Conservation (phyloP, 305 asterid genomes). For the Ilex paraguariensis region DNA sequence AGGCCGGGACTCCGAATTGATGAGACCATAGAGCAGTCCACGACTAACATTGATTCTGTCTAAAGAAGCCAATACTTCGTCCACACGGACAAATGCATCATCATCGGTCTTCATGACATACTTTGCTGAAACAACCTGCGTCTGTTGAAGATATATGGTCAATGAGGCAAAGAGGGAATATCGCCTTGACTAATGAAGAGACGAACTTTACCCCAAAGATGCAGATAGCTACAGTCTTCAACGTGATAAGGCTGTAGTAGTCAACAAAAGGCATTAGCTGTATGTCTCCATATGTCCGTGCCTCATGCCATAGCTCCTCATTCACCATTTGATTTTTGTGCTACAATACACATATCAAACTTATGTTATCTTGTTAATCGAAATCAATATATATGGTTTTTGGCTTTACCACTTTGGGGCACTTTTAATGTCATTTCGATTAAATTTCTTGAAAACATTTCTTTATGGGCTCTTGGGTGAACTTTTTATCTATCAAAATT, state of each 20-base stretch:
- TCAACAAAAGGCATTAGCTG: neutral
- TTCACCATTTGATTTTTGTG: neutral
- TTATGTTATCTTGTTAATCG: constrained; percentile 5
- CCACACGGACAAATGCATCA: constrained; percentile 94
- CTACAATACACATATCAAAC: neutral
- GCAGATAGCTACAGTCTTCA: neutral
- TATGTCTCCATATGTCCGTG: neutral
- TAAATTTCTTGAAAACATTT: too few relatives aligned
- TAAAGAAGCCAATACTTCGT: constrained; percentile 72
- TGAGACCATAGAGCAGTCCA: constrained; percentile 90
- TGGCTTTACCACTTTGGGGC: too few relatives aligned
- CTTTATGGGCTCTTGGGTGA: too few relatives aligned
- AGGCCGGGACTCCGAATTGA: constrained; percentile 73
- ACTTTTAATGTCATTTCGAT: too few relatives aligned
- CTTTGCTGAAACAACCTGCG: constrained; percentile 69
- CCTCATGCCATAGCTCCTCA: neutral
- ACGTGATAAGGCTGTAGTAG: neutral
- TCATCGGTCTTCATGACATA: constrained; percentile 98
- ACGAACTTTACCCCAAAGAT: neutral
- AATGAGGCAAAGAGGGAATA: constrained; percentile 26
- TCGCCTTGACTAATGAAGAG: neutral
- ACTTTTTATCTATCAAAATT: too few relatives aligned
- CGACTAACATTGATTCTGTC: constrained; percentile 34
- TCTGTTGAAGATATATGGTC: constrained; percentile 56
- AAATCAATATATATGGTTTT: too few relatives aligned